Evolutionary conservation across 805 yeast genomes (phyloP).

Genomic region (Kockiozyma suomiensis): DNA sequence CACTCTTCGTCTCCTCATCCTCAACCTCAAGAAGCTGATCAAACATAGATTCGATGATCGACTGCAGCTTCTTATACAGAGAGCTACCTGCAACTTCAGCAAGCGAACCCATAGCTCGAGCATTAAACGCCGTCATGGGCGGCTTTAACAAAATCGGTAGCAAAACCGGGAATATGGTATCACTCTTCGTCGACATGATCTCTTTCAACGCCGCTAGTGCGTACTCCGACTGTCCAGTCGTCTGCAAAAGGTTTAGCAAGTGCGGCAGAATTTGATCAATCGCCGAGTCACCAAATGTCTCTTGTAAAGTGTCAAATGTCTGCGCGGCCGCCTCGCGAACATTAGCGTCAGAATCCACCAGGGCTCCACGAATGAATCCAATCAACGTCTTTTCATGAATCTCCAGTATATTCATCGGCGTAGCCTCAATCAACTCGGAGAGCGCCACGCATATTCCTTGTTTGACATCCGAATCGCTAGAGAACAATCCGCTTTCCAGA

Average conservation of each 20-base stretch:
- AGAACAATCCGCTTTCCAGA: conserved; percentile 62
- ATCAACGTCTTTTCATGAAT: conserved; percentile 72
- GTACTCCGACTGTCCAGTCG: conserved; percentile 58
- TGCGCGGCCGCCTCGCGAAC: conserved; percentile 91
- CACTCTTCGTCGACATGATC: conserved; percentile 87
- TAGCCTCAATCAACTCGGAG: conserved; percentile 78
- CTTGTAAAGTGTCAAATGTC: conserved; percentile 87
- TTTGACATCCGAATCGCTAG: conserved; percentile 75
- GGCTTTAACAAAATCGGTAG: conserved; percentile 80
- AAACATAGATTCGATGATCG: conserved; percentile 74
- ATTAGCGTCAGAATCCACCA: conserved; percentile 68
- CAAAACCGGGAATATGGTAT: conserved; percentile 89
- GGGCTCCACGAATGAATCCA: conserved; percentile 72
- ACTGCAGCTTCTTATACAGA: conserved; percentile 67
- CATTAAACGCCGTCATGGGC: conserved; percentile 82
- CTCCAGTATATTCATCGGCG: conserved; percentile 57
- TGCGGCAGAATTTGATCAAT: conserved; percentile 88
- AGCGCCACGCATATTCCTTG: conserved; percentile 97
- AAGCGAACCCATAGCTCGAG: conserved; percentile 81
- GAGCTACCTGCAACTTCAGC: conserved; percentile 90
- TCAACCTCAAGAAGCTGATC: conserved; percentile 48
- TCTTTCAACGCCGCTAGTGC: conserved; percentile 89
- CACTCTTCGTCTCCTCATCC: conserved; percentile 11
- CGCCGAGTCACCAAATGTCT: conserved; percentile 77
- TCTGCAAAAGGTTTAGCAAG: conserved; percentile 68